These are phyloP conservation scores for Phaeosphaeria sp. DNA, from an alignment of 2,329 filamentous ascomycete species.

Conservation along the genomic window DNA sequence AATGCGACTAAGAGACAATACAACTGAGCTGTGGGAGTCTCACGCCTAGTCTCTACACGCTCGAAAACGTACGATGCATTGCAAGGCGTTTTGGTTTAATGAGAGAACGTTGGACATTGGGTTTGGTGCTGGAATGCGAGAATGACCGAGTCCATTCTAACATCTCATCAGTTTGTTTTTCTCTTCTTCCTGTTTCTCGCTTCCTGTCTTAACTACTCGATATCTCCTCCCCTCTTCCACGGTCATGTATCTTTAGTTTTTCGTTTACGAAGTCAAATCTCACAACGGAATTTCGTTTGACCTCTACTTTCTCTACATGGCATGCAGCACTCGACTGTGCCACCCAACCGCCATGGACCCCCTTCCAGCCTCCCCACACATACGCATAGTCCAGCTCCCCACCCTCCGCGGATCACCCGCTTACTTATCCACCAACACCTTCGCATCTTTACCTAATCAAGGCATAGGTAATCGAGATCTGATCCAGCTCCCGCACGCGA, in stretches of 20 bases:
- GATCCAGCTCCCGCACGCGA: background rate
- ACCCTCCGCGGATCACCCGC: background rate
- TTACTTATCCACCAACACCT: background rate
- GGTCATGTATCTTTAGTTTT: background rate
- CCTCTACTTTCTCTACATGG: too few species aligned
- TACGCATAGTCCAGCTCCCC: background rate
- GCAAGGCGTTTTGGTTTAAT: constrained; percentile 6
- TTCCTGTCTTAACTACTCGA: background rate
- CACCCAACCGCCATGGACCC: too few species aligned
- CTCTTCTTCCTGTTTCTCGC: background rate
- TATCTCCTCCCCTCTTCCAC: background rate
- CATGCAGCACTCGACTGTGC: too few species aligned
- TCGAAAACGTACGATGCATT: constrained; percentile 5
- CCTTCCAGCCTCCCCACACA: too few species aligned
- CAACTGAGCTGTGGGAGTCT: constrained; percentile 18
- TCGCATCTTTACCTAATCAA: background rate
- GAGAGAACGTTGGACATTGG: background rate
- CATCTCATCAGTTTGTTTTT: background rate
- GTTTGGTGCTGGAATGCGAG: background rate
- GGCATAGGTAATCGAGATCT: background rate
- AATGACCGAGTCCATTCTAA: background rate
- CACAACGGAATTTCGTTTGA: too few species aligned
- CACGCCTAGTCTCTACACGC: background rate
- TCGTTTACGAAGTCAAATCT: too few species aligned
- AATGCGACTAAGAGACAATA: constrained; percentile 31